A percentile compares a stretch with the other conserved stretches of the same genome.
Conservation (phyloP, 1,284 basidiomycete species). For the Ceratobasidium sp. region DNA sequence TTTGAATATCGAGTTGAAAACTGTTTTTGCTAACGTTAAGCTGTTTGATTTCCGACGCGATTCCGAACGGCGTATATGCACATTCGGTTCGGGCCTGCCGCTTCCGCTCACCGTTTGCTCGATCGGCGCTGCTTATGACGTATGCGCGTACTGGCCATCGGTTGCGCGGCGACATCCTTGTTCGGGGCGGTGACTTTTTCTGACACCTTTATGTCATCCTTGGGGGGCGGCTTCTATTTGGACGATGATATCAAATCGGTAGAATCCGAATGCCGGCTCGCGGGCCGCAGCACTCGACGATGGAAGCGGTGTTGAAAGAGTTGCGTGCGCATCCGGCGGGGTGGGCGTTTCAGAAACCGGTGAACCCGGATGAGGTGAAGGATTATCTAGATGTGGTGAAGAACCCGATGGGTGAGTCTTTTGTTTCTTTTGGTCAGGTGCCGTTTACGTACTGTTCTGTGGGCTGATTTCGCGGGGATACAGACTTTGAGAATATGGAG, state of each 20-base stretch:
- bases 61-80: conserved; percentile 66
- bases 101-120: not conserved
- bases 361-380: conserved; percentile 84
- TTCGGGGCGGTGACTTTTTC: conserved; percentile 19
- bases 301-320: conserved; percentile 89
- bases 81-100: conserved; percentile 51
- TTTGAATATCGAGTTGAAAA: too few relatives aligned
- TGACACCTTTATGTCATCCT: not conserved
- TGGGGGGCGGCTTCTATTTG: conserved; percentile 35
- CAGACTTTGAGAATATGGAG: conserved; percentile 94
- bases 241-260: not conserved
- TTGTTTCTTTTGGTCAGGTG: too few relatives aligned
- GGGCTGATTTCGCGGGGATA: conserved; percentile 36
- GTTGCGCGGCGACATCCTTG: not conserved
- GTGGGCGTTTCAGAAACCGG: conserved; percentile 91
- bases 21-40: too few relatives aligned
- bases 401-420: conserved; percentile 89
- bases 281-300: conserved; percentile 69
- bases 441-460: not conserved
- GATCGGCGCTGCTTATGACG: not conserved
- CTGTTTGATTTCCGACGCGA: too few relatives aligned
- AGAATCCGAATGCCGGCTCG: conserved; percentile 67
- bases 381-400: conserved; percentile 95
- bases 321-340: conserved; percentile 83
- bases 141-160: not conserved